Conservation (phyloP, 495 filamentous ascomycete genomes). For the Penicillium ucsense region DNA sequence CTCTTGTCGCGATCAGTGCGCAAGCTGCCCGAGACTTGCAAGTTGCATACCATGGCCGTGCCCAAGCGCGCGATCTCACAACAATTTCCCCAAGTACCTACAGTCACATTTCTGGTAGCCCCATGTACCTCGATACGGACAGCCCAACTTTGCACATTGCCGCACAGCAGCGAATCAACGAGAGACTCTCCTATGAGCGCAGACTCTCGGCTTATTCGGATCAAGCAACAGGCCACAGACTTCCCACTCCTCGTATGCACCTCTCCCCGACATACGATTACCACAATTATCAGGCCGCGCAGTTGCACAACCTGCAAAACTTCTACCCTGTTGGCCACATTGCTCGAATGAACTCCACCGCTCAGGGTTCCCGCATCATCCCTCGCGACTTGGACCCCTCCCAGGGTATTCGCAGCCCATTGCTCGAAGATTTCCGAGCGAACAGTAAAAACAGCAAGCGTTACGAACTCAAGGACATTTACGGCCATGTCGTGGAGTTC, state of each 20-base stretch:
- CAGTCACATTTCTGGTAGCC: slow-evolving; percentile 43
- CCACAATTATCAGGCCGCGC: slow-evolving; percentile 23
- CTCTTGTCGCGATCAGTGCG: slow-evolving; percentile 11
- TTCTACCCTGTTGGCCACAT: slow-evolving; percentile 22
- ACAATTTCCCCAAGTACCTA: slow-evolving; percentile 46
- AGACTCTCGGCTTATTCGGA: slow-evolving; percentile 42
- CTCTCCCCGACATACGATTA: slow-evolving; percentile 33
- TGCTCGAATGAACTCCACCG: slow-evolving; percentile 14
- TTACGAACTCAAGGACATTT: slow-evolving; percentile 89
- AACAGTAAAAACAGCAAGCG: slow-evolving; percentile 68
- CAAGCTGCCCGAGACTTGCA: slow-evolving; percentile 25
- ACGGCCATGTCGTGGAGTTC: slow-evolving; percentile 84
- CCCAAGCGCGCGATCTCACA: slow-evolving; percentile 23
- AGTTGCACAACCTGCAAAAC: slow-evolving; percentile 29
- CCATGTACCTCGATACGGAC: slow-evolving; percentile 44
- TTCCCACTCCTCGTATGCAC: slow-evolving; percentile 30
- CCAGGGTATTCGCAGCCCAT: slow-evolving; percentile 55
- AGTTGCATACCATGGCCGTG: slow-evolving; percentile 18
- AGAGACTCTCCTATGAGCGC: slow-evolving; percentile 36
- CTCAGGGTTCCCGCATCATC: slow-evolving; percentile 38
- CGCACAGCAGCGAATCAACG: slow-evolving; percentile 26
- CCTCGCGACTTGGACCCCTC: slow-evolving; percentile 52
- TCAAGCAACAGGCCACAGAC: slow-evolving; percentile 31
- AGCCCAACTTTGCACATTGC: slow-evolving; percentile 37
- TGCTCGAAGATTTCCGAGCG: slow-evolving; percentile 72